Evolutionary conservation across 495 filamentous ascomycete genomes (phyloP).

Genomic region (Penicillium dipodomyicola): DNA sequence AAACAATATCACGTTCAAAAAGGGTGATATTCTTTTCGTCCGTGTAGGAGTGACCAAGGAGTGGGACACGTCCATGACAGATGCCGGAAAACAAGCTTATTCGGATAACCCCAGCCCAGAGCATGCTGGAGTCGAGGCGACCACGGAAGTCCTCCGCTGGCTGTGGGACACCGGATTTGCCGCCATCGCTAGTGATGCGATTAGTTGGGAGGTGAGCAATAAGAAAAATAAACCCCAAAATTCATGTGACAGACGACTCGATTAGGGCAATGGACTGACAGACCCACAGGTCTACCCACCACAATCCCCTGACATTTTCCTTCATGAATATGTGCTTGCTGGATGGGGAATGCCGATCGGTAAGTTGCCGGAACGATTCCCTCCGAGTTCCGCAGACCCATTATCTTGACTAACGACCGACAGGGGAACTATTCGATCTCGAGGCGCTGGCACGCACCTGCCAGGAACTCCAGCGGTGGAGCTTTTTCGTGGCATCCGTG

Average conservation of each 20-base stretch:
- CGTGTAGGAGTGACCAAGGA: conserved; percentile 46
- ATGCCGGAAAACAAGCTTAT: conserved; percentile 36
- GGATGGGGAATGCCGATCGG: conserved; percentile 60
- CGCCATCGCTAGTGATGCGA: conserved; percentile 50
- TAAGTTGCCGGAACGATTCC: conserved; percentile 14
- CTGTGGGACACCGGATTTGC: conserved; percentile 50
- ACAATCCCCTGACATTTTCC: conserved; percentile 31
- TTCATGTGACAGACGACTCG: not conserved
- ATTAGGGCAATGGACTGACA: conserved; percentile 10
- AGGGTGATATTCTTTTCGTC: conserved; percentile 55
- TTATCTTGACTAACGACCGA: conserved; percentile 8
- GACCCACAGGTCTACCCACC: conserved; percentile 31
- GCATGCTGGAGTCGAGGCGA: conserved; percentile 45
- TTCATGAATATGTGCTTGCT: conserved; percentile 54
- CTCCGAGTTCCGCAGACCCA: not conserved
- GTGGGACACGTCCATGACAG: conserved; percentile 37
- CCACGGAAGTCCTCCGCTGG: conserved; percentile 43
- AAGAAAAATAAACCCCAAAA: not conserved
- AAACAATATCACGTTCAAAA: conserved; percentile 40
- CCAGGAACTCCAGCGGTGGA: conserved; percentile 44
- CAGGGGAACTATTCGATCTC: conserved; percentile 54
- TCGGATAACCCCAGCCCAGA: conserved; percentile 25
- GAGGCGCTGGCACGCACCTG: conserved; percentile 48
- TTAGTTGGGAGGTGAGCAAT: conserved; percentile 42
- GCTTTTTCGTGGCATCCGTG: conserved; percentile 53